A percentile compares a stretch with the other conserved stretches of the same genome.
Evolutionary conservation across 169 alveolate genomes (phyloP).

Genomic region (Plasmodium coatneyi): DNA sequence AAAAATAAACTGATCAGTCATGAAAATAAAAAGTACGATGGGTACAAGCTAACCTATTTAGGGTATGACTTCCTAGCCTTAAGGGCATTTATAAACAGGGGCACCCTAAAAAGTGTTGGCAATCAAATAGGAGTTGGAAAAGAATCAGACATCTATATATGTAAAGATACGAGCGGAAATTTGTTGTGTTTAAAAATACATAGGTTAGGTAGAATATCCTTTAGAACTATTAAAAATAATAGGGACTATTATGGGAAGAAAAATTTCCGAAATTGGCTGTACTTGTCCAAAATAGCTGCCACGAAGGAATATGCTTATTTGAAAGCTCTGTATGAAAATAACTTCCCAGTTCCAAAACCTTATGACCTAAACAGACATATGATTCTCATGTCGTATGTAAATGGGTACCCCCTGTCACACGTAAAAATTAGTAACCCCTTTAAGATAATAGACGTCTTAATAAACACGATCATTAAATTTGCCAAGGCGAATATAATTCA

Average conservation of each 20-base stretch:
- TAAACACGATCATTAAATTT: slow-evolving; percentile 86
- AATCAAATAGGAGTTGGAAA: slow-evolving; percentile 98
- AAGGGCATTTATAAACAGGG: slow-evolving; percentile 94
- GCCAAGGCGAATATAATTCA: slow-evolving; percentile 98
- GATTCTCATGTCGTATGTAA: slow-evolving; percentile 96
- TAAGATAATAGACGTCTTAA: background rate
- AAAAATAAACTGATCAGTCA: slow-evolving; percentile 95
- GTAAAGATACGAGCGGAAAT: slow-evolving; percentile 92
- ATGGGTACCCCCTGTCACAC: slow-evolving; percentile 94
- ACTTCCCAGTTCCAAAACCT: slow-evolving; percentile 97
- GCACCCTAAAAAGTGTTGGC: slow-evolving; percentile 93
- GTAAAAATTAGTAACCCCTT: slow-evolving; percentile 79
- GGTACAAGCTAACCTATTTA: slow-evolving; percentile 96
- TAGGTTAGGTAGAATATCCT: slow-evolving; percentile 95
- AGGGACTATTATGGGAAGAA: slow-evolving; percentile 98
- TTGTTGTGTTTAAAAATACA: slow-evolving; percentile 85
- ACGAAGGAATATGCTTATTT: slow-evolving; percentile 97
- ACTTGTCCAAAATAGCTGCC: slow-evolving; percentile 98
- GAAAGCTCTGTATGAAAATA: slow-evolving; percentile 94
- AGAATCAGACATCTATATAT: slow-evolving; percentile 98
- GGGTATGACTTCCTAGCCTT: slow-evolving; percentile 99
- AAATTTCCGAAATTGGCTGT: slow-evolving; percentile 97
- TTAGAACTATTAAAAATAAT: slow-evolving; percentile 97
- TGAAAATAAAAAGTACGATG: slow-evolving; percentile 95
- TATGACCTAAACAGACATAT: slow-evolving; percentile 98